phyloP scores from a whole-genome alignment of 208 protist genomes.

The Crithidia expoeki region DNA sequence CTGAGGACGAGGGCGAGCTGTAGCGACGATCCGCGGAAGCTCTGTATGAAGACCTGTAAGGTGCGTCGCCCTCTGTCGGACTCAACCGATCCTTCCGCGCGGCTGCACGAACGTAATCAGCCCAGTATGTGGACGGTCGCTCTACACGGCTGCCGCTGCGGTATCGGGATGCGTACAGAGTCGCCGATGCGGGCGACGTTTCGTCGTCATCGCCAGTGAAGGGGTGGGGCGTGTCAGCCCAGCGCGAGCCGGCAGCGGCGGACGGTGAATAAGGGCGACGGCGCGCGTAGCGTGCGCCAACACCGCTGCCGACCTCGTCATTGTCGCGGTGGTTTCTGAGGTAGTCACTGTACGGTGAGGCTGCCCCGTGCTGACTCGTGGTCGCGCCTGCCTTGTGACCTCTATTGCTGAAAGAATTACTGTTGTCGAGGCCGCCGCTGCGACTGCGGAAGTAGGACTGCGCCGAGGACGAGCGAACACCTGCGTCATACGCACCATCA shows the following conservation, averaged over 20 bases:
- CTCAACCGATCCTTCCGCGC: constrained; percentile 10
- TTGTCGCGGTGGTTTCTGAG: neutral
- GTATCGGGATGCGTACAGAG: neutral
- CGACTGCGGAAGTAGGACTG: constrained; percentile 13
- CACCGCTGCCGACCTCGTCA: too few species aligned
- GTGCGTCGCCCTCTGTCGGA: neutral
- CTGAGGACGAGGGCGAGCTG: neutral
- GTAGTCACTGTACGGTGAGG: neutral
- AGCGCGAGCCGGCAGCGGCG: neutral
- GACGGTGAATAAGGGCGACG: constrained; percentile 4
- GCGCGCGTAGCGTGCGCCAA: neutral
- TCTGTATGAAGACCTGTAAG: neutral
- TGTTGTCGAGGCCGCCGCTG: constrained; percentile 11
- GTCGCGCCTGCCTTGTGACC: neutral
- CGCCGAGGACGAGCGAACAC: neutral
- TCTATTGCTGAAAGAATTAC: neutral
- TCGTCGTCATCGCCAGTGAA: neutral
- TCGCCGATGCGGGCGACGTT: neutral
- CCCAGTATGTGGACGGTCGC: constrained; percentile 43
- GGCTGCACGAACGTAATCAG: constrained; percentile 43
- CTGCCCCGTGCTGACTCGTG: constrained; percentile 5
- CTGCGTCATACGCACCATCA: neutral
- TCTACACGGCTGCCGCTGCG: constrained; percentile 13
- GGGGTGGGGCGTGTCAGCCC: constrained; percentile 1
- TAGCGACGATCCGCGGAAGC: neutral